Evolutionary conservation across 495 filamentous ascomycete species (phyloP).

Genomic region (Evernia prunastri): DNA sequence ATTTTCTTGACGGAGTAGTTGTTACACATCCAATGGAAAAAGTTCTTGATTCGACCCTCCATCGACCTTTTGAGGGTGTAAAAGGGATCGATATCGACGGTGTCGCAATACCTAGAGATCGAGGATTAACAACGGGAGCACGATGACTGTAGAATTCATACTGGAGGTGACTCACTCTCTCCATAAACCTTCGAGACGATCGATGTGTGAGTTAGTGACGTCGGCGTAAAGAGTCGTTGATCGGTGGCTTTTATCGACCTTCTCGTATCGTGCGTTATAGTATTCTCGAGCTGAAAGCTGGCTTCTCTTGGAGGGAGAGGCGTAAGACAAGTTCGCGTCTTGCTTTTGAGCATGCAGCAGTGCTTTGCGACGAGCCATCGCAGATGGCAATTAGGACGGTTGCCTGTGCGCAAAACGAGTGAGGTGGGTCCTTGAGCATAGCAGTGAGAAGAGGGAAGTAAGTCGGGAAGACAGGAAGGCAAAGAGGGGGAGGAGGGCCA

Average conservation of each 20-base stretch:
- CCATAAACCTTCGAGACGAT: too few relatives aligned
- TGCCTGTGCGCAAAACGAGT: too few relatives aligned
- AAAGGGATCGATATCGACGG: too few relatives aligned
- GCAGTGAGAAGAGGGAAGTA: too few relatives aligned
- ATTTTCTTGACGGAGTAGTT: slow-evolving; percentile 15
- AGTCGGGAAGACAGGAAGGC: too few relatives aligned
- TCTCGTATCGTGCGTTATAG: slow-evolving; percentile 10
- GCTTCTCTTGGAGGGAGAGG: too few relatives aligned
- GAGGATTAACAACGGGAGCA: not conserved
- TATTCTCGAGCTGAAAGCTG: slow-evolving; percentile 15
- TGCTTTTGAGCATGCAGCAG: too few relatives aligned
- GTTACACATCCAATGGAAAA: slow-evolving; percentile 12
- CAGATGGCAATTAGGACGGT: too few relatives aligned
- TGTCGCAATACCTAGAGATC: slow-evolving; percentile 8
- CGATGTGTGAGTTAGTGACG: slow-evolving; percentile 6
- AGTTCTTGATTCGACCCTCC: slow-evolving; percentile 13
- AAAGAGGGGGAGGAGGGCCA: too few relatives aligned
- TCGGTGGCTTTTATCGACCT: slow-evolving; percentile 13
- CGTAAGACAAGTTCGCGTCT: too few relatives aligned
- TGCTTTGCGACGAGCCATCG: not conserved
- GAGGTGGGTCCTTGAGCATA: too few relatives aligned
- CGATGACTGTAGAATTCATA: not conserved
- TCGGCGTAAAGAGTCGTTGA: slow-evolving; percentile 13
- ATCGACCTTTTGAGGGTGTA: slow-evolving; percentile 4
- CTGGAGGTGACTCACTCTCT: too few relatives aligned